Percentiles rank a stretch among this genome's conserved stretches.
Evolutionary conservation across 2,329 filamentous ascomycete species (phyloP).

Genomic region (Scedosporium boydii): DNA sequence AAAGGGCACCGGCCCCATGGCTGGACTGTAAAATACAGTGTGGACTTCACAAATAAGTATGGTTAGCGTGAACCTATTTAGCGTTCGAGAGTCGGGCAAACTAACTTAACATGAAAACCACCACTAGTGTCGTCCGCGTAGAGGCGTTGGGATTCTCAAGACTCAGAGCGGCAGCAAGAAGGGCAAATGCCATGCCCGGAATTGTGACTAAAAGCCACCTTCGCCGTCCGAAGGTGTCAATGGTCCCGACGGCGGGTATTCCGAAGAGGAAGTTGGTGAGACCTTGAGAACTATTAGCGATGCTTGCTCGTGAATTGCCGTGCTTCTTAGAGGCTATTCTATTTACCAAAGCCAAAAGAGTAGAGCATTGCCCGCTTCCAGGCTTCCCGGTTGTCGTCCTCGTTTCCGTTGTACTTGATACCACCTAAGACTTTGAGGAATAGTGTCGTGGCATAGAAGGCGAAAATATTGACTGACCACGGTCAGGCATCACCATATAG

Average conservation of each 20-base stretch:
- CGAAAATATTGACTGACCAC: constrained; percentile 24
- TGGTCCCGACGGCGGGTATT: constrained; percentile 26
- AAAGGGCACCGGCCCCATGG: constrained; percentile 32
- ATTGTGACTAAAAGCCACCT: constrained; percentile 33
- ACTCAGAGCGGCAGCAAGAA: constrained; percentile 25
- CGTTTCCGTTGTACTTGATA: not conserved
- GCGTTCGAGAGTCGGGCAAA: not conserved
- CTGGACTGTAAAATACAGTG: constrained; percentile 51
- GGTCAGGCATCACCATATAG: constrained; percentile 12
- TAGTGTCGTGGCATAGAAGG: constrained; percentile 31
- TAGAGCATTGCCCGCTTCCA: constrained; percentile 28
- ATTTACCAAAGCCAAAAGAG: constrained; percentile 28
- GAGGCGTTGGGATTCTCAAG: constrained; percentile 14
- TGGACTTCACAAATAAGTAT: not conserved
- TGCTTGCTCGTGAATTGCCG: not conserved
- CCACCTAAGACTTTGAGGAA: not conserved
- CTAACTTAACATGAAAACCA: constrained; percentile 46
- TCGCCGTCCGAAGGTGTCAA: constrained; percentile 30
- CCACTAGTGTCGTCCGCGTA: constrained; percentile 41
- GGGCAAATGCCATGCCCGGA: constrained; percentile 32
- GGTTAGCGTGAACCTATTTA: not conserved
- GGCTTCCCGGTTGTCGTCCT: constrained; percentile 26
- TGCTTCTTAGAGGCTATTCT: constrained; percentile 36
- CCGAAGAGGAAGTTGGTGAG: constrained; percentile 23
- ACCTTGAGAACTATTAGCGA: not conserved